Base-by-base conservation (phyloP, 768 basidiomycete genomes). In the Tephrocybe sp. region DNA sequence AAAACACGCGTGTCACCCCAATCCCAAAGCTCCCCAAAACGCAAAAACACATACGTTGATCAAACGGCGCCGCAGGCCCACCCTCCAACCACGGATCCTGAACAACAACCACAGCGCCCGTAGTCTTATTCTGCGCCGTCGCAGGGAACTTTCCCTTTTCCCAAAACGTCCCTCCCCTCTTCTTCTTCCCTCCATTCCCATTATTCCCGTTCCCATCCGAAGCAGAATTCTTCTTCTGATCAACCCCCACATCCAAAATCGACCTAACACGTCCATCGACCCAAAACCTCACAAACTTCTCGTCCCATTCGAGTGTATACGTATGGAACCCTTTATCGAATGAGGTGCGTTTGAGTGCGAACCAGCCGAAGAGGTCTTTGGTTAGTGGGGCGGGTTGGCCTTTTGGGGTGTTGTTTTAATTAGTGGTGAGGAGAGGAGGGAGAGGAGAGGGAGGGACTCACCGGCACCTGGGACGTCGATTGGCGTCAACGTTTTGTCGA, bases 261-360 rank as follows among this genome's bases (percentile, higher is more conserved):
- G 79, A 73, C 39, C 79, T 72, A 3, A 91, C 73, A 9, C 86
- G 74, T 13, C 75, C 75, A 67, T 94, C 91, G 57, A 92, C 82
- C 60, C 87, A 90, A 54, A 87, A 73, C 11, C 87, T 71, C 69
- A 94, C 71, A 64, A 83, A 93, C 6, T 72, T 58, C 21, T 77
- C 69, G 37, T 79, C 82, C 91, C 91, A 94, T 64, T 93, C 91
- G 40, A 94, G 58, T 12, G 75, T 73, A 54, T 84, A 94, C 0
- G 80, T 85, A 62, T 92, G 89, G 74, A 84, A 92, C 0, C 53
- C 69, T 46, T 79, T 59, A 41, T 75, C 79, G 57, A 78, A 86
- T 1, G 61, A 74, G 67, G 25, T 68, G 60, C 54, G 76, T 25
- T 81, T 77, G 54, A 79, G 65, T 9, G 75, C 69, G 73, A 79